Evolutionary conservation across 116 monocot species (phyloP), one percentile per base, ranked within the genome.

Genomic region (Trichopus zeylanicus): DNA sequence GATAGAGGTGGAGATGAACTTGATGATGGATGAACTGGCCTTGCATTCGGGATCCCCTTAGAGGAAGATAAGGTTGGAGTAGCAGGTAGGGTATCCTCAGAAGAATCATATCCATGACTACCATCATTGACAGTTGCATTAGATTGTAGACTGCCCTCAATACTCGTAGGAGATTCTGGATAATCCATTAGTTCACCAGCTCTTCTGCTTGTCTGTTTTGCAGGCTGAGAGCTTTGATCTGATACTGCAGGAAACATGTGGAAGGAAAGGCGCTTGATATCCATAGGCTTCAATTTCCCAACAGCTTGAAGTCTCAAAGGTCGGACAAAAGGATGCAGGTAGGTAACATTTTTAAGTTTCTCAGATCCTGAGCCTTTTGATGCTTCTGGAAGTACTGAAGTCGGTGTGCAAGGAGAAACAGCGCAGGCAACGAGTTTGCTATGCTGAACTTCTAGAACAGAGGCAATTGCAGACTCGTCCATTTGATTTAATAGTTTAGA

Each of bases 401-500:
- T n/a, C n/a, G 81, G 73, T 23, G 72, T 51, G 0, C 7, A 26
- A 24, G 65, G 72, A 59, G 37, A n/a, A 30, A 7, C 33, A 25
- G 21, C 25, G 34, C 9, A 48, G 7, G 18, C 1, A 12, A 19
- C 4, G 15, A 31, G 37, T 11, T 72, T 62, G 23, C 34, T 21
- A n/a, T 55, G 57, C 0, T 13, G 32, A 33, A 5, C 32, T 8
- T 33, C 8, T 8, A 33, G n/a, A 42, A 9, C 42, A 16, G 42
- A 42, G 12, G 18, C 12, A 42, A 13, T 18, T 42, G 42, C 52
- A 24, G 29, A 18, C 20, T 39, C 19, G 39, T 31, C 26, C n/a
- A 51, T 59, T 12, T 72, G 54, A 59, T 73, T 62, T 55, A 73
- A 67, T 39, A 77, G 52, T 66, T 70, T 67, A 26, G 31, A 73